A percentile compares a stretch with the other conserved stretches of the same genome.
Conservation (phyloP, 257 asterid species). For the Verbena officinalis region DNA sequence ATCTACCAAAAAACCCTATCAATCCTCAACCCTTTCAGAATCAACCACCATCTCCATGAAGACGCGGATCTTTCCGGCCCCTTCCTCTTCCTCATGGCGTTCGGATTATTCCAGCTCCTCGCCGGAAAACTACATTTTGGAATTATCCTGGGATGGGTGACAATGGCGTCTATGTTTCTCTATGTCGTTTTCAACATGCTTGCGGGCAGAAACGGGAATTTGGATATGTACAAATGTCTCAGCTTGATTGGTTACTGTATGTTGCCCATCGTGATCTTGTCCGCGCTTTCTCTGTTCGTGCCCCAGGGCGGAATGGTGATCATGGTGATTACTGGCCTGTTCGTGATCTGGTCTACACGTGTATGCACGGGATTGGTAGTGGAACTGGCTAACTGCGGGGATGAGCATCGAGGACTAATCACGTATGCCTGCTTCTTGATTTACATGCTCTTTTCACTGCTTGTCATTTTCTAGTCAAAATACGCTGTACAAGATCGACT, state of each 20-base stretch:
- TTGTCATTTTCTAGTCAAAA: conserved; percentile 63
- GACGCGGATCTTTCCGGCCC: conserved; percentile 96
- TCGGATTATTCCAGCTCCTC: conserved; percentile 83
- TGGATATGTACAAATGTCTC: conserved; percentile 84
- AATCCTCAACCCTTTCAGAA: conserved; percentile 66
- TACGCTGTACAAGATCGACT: conserved; percentile 27
- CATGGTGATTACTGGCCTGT: conserved; percentile 63
- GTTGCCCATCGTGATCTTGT: conserved; percentile 79
- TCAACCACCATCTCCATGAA: conserved; percentile 74
- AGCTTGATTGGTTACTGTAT: conserved; percentile 91
- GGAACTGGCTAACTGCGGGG: conserved; percentile 87
- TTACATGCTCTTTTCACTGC: conserved; percentile 78
- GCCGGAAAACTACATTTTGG: conserved; percentile 92
- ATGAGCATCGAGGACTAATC: conserved; percentile 82
- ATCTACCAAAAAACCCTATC: conserved; percentile 78
- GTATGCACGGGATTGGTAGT: conserved; percentile 87
- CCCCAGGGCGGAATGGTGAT: conserved; percentile 83
- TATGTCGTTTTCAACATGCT: conserved; percentile 86
- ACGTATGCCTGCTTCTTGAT: conserved; percentile 87
- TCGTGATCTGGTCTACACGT: conserved; percentile 87
- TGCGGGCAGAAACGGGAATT: conserved; percentile 79
- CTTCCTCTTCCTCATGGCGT: conserved; percentile 80
- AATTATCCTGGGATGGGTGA: conserved; percentile 88
- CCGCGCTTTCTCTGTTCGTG: conserved; percentile 76
- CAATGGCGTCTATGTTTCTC: conserved; percentile 78